Evolutionary conservation across 331 rosid species (phyloP).

Genomic region (Malus hybrid): DNA sequence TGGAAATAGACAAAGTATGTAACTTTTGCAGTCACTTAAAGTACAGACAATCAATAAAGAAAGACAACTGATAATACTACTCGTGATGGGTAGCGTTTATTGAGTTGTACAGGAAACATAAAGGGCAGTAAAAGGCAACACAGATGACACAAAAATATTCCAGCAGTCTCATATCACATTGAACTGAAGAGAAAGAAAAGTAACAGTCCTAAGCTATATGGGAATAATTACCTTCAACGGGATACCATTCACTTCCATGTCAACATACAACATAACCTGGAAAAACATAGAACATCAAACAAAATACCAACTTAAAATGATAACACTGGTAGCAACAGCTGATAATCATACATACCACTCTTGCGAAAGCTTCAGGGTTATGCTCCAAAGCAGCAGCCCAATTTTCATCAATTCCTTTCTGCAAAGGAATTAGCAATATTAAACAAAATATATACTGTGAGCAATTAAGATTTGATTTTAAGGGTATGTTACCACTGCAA

Average conservation of each 20-base stretch:
- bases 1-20: background rate
- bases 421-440: constrained; percentile 18
- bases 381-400: constrained; percentile 97
- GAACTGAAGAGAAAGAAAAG: constrained; percentile 2
- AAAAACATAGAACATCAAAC: constrained; percentile 10
- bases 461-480: background rate
- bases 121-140: background rate
- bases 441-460: background rate
- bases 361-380: constrained; percentile 97
- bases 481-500: background rate
- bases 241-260: constrained; percentile 96
- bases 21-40: background rate
- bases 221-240: constrained; percentile 68
- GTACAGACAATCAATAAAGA: background rate
- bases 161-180: background rate
- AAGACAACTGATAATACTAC: background rate
- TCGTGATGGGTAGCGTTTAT: background rate
- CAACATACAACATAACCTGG: constrained; percentile 96
- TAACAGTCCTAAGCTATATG: background rate
- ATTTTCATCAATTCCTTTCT: constrained; percentile 98
- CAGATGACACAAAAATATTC: background rate
- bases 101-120: background rate
- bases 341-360: constrained; percentile 63
- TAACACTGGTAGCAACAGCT: background rate
- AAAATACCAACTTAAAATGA: background rate